A percentile compares a stretch with the other conserved stretches of the same genome.
phyloP scores from a whole-genome alignment of 1,284 basidiomycete genomes.

The Filobasidium uniguttulatum region DNA sequence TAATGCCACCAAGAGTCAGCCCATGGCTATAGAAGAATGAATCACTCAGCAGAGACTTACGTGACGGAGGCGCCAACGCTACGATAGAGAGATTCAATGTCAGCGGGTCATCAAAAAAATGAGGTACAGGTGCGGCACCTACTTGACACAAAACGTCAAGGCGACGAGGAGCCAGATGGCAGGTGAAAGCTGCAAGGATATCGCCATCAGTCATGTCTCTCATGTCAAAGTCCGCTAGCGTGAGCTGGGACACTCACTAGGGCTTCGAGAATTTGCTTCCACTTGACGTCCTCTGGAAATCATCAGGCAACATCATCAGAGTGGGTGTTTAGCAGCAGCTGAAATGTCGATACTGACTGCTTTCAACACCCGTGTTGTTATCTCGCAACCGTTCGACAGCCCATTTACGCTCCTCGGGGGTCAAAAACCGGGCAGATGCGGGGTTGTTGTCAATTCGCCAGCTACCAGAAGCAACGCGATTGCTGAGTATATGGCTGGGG shows the following conservation, averaged over 20 bases:
- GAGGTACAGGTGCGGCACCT: not conserved
- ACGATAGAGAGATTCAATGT: not conserved
- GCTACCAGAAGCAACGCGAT: slow-evolving; percentile 1
- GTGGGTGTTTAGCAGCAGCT: not conserved
- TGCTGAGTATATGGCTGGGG: too few species aligned
- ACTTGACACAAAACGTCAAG: slow-evolving; percentile 23
- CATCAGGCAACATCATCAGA: not conserved
- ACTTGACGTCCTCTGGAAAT: slow-evolving; percentile 22
- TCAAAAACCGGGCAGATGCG: slow-evolving; percentile 29
- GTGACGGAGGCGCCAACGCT: slow-evolving; percentile 3
- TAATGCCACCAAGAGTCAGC: too few species aligned
- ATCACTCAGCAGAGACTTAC: too few species aligned
- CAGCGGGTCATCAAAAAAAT: not conserved
- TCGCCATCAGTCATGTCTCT: not conserved
- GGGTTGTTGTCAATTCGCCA: slow-evolving; percentile 28
- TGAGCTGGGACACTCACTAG: slow-evolving; percentile 8
- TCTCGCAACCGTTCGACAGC: slow-evolving; percentile 33
- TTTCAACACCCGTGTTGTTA: slow-evolving; percentile 29
- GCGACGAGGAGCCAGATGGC: slow-evolving; percentile 23
- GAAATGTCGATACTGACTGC: slow-evolving; percentile 10
- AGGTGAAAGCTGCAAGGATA: slow-evolving; percentile 14
- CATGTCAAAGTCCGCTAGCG: too few species aligned
- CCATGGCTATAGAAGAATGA: too few species aligned
- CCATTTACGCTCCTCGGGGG: slow-evolving; percentile 24
- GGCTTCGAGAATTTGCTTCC: slow-evolving; percentile 26